phyloP scores from a whole-genome alignment of 2,329 filamentous ascomycete genomes.

The Teratosphaeria gauchensis region DNA sequence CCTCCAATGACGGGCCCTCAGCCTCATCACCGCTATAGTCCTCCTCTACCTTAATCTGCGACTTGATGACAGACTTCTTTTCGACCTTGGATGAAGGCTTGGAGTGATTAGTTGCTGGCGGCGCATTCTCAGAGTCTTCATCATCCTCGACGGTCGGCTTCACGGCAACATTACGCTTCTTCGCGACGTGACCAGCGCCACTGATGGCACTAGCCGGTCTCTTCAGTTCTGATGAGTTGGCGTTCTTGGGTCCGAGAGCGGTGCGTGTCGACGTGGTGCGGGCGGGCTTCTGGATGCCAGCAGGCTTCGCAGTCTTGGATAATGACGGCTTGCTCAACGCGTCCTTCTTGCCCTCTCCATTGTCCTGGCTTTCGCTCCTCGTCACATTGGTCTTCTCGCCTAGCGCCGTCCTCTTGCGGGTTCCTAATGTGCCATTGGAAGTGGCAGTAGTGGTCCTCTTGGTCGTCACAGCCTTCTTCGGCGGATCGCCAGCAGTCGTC shows the following conservation, averaged over 20 bases:
- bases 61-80: conserved; percentile 33
- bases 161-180: conserved; percentile 54
- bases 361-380: conserved; percentile 59
- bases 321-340: conserved; percentile 49
- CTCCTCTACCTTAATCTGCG: conserved; percentile 19
- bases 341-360: conserved; percentile 48
- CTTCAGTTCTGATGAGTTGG: conserved; percentile 60
- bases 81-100: conserved; percentile 32
- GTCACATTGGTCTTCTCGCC: conserved; percentile 93
- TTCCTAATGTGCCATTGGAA: conserved; percentile 34
- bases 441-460: conserved; percentile 37
- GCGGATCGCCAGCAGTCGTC: conserved; percentile 48
- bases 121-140: conserved; percentile 51
- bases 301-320: conserved; percentile 68
- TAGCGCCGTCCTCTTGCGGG: conserved; percentile 67
- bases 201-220: conserved; percentile 64
- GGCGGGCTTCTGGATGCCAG: conserved; percentile 68
- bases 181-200: conserved; percentile 51
- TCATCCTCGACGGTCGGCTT: conserved; percentile 40
- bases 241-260: conserved; percentile 58
- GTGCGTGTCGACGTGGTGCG: conserved; percentile 46
- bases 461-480: conserved; percentile 38
- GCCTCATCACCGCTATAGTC: conserved; percentile 25
- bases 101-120: conserved; percentile 49
- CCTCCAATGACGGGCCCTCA: conserved; percentile 25